Percentiles rank a stretch among this genome's conserved stretches.
These are phyloP conservation scores for Quillaja saponaria DNA, from an alignment of 306 rosid genomes.

Conservation along the genomic window DNA sequence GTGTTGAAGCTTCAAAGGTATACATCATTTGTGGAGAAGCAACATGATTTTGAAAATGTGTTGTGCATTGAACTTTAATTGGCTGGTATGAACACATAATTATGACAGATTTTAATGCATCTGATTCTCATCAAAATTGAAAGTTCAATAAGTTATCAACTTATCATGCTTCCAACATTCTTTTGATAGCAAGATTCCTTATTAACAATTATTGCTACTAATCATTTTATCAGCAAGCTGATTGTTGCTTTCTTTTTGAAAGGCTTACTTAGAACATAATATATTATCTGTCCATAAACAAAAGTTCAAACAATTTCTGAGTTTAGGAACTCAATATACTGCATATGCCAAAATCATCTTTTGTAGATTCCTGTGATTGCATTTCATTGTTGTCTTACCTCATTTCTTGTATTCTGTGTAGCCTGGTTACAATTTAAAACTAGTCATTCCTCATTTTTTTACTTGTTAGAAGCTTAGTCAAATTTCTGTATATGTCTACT, in stretches of 20 bases:
- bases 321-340: conserved; percentile 3
- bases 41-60: conserved; percentile 5
- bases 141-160: neutral
- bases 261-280: too few species aligned
- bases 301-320: too few species aligned
- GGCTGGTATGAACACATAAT: conserved; percentile 24
- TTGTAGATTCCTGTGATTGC: conserved; percentile 17
- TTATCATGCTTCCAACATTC: too few species aligned
- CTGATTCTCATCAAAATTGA: conserved; percentile 4
- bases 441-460: conserved; percentile 75
- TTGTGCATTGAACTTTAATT: conserved; percentile 11
- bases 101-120: conserved; percentile 6
- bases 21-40: conserved; percentile 21
- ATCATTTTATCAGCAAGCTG: too few species aligned
- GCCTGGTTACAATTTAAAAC: conserved; percentile 87
- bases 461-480: conserved; percentile 97
- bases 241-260: too few species aligned
- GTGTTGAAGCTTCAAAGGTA: conserved; percentile 84
- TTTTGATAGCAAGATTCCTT: too few species aligned
- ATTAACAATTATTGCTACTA: too few species aligned
- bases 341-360: conserved; percentile 10
- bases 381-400: conserved; percentile 26
- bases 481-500: conserved; percentile 69
- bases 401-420: conserved; percentile 44
- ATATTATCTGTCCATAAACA: too few species aligned